Evolutionary conservation across 2,329 filamentous ascomycete species (phyloP).

Genomic region (Ramularia collo-cygni): DNA sequence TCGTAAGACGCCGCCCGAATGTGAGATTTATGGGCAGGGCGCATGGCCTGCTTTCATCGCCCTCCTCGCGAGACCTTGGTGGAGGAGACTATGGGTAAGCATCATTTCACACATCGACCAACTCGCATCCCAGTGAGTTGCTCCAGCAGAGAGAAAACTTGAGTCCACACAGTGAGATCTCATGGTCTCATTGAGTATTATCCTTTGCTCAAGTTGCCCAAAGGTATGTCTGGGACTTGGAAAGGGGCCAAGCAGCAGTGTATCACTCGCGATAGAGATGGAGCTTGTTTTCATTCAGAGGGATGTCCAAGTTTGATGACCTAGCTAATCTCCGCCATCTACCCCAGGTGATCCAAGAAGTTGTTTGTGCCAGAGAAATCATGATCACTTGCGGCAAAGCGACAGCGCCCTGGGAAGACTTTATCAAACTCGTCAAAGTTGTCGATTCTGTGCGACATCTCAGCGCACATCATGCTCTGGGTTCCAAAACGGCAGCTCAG

Average conservation of each 20-base stretch:
- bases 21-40: conserved; percentile 11
- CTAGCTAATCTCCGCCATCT: too few relatives aligned
- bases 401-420: conserved; percentile 14
- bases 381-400: conserved; percentile 13
- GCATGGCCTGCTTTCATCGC: conserved; percentile 14
- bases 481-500: conserved; percentile 13
- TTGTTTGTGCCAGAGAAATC: conserved; percentile 15
- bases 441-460: conserved; percentile 10
- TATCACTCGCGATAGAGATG: too few relatives aligned
- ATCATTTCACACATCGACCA: too few relatives aligned
- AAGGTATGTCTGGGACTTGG: too few relatives aligned
- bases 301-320: too few relatives aligned
- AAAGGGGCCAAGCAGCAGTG: too few relatives aligned
- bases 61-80: conserved; percentile 14
- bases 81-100: conserved; percentile 14
- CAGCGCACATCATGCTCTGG: conserved; percentile 8
- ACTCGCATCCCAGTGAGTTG: too few relatives aligned
- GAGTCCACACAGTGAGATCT: too few relatives aligned
- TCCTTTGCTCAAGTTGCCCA: too few relatives aligned
- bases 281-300: too few relatives aligned
- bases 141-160: too few relatives aligned
- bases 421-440: conserved; percentile 11
- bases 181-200: too few relatives aligned
- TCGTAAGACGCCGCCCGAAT: conserved; percentile 10
- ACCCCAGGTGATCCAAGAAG: conserved; percentile 2